Evolutionary conservation across 2,329 filamentous ascomycete genomes (phyloP).

Genomic region (Samsoniella hepiali): DNA sequence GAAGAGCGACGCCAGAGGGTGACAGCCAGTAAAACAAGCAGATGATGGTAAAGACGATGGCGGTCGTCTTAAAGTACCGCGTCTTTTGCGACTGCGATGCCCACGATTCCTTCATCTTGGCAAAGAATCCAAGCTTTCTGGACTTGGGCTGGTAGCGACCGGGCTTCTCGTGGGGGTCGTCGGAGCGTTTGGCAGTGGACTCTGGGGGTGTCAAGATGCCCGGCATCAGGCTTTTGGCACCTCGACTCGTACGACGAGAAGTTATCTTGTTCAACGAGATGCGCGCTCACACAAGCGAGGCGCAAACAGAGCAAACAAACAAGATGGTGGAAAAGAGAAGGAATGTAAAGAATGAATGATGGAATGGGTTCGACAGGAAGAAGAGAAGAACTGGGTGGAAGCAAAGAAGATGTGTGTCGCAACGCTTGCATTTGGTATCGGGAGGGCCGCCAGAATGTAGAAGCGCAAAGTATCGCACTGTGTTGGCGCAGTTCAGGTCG

Average conservation of each 20-base stretch:
- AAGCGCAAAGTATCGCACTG: background rate
- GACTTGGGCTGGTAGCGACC: slow-evolving; percentile 54
- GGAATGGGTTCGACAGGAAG: background rate
- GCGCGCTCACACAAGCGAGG: slow-evolving; percentile 20
- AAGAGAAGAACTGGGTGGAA: background rate
- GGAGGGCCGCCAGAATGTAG: background rate
- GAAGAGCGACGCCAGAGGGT: slow-evolving; percentile 54
- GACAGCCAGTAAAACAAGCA: slow-evolving; percentile 63
- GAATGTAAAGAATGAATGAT: slow-evolving; percentile 5
- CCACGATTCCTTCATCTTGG: slow-evolving; percentile 55
- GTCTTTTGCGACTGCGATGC: slow-evolving; percentile 63
- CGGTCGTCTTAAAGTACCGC: slow-evolving; percentile 63
- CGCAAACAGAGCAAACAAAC: slow-evolving; percentile 18
- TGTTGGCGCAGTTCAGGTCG: background rate
- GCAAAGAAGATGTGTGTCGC: background rate
- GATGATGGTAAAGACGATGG: slow-evolving; percentile 57
- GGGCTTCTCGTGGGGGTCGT: slow-evolving; percentile 64
- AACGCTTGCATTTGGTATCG: background rate
- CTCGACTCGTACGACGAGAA: slow-evolving; percentile 16
- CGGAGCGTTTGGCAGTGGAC: slow-evolving; percentile 42
- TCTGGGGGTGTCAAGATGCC: slow-evolving; percentile 16
- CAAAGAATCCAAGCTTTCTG: slow-evolving; percentile 46
- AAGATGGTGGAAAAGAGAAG: background rate
- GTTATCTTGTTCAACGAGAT: slow-evolving; percentile 17
- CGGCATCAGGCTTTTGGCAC: slow-evolving; percentile 18